These are phyloP conservation scores for Lactarius hengduanensis DNA, from an alignment of 768 basidiomycete genomes.

Conservation along the genomic window DNA sequence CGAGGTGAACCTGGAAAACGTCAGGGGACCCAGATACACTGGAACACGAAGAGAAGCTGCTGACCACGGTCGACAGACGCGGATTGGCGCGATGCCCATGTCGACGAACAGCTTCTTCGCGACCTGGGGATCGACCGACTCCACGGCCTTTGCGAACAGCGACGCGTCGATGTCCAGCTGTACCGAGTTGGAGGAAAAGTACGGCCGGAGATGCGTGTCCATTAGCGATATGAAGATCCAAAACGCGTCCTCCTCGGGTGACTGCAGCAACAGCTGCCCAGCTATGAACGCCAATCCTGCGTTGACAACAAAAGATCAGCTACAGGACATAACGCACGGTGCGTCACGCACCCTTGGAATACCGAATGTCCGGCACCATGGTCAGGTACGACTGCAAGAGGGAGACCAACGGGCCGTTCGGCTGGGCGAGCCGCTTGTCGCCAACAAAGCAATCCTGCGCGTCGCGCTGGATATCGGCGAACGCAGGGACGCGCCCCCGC, in stretches of 20 bases:
- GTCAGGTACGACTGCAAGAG: constrained; percentile 66
- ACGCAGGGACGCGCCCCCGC: constrained; percentile 50
- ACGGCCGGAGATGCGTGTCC: constrained; percentile 78
- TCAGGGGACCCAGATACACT: not conserved
- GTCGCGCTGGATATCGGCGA: constrained; percentile 59
- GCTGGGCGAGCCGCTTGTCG: constrained; percentile 56
- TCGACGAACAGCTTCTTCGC: constrained; percentile 68
- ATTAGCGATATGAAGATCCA: constrained; percentile 89
- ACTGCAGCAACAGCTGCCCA: constrained; percentile 67
- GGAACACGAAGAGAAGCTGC: constrained; percentile 25
- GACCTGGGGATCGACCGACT: constrained; percentile 54
- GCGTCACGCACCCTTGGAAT: constrained; percentile 49
- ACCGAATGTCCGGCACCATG: constrained; percentile 84
- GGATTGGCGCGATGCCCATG: constrained; percentile 55
- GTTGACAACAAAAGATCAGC: not conserved
- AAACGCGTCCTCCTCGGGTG: constrained; percentile 87
- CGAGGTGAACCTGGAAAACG: constrained; percentile 59
- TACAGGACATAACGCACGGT: constrained; percentile 18
- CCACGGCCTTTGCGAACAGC: constrained; percentile 69
- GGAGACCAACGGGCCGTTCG: constrained; percentile 54
- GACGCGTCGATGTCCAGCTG: constrained; percentile 78
- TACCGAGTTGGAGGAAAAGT: constrained; percentile 58
- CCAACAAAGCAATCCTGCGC: constrained; percentile 53
- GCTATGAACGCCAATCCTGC: constrained; percentile 68
- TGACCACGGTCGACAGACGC: constrained; percentile 66